Evolutionary conservation across 176 grass and related monocot species (phyloP).

Genomic region (Urochloa ruziziensis): DNA sequence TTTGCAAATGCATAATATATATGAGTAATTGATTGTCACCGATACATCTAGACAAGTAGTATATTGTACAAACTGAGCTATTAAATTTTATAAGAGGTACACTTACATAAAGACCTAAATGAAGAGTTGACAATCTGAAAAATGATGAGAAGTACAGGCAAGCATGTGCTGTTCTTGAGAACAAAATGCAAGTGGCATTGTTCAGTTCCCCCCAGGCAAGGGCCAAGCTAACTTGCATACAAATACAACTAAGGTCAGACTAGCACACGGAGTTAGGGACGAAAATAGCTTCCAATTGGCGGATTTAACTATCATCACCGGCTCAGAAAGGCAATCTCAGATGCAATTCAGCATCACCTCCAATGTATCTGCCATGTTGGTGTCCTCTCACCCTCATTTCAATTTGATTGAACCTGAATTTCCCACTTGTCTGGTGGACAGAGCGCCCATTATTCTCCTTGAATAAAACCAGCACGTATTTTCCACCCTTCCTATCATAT

Average conservation of each 20-base stretch:
- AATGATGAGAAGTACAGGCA: background rate
- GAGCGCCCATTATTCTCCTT: background rate
- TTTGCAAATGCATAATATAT: background rate
- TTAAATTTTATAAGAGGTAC: too few relatives aligned
- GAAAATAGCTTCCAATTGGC: background rate
- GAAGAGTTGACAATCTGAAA: background rate
- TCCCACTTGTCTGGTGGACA: constrained; percentile 9
- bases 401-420: background rate
- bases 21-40: background rate
- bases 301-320: background rate
- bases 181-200: background rate
- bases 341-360: background rate
- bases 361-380: background rate
- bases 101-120: background rate
- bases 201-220: background rate
- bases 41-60: background rate
- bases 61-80: too few relatives aligned
- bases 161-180: background rate
- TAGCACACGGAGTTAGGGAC: background rate
- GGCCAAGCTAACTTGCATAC: background rate
- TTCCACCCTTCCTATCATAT: constrained; percentile 22
- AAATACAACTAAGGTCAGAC: background rate
- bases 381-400: background rate
- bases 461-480: constrained; percentile 7
- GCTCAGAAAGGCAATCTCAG: background rate